phyloP scores from a whole-genome alignment of 148 eudicot species.

The Fallopia convolvulus region DNA sequence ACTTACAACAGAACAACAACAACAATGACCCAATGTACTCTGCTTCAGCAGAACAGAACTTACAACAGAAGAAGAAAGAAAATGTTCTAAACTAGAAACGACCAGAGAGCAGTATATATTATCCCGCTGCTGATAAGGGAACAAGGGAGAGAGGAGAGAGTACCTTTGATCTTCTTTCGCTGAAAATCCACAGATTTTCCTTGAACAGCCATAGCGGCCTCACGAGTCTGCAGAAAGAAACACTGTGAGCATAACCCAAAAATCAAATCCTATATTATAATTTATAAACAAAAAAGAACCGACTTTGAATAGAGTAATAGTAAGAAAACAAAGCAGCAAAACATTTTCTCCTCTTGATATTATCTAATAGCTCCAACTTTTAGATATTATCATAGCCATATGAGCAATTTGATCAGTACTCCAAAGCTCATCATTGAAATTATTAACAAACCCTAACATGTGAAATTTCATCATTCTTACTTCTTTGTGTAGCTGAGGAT shows the following conservation, averaged over 20 bases:
- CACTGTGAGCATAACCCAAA: not conserved
- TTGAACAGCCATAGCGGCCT: constrained; percentile 57
- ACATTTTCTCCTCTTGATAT: not conserved
- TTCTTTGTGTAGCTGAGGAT: not conserved
- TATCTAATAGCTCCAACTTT: not conserved
- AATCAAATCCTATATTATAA: not conserved
- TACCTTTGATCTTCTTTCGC: constrained; percentile 89
- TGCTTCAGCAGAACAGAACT: too few relatives aligned
- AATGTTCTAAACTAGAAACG: not conserved
- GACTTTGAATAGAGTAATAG: not conserved
- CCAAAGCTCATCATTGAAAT: not conserved
- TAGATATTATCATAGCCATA: not conserved
- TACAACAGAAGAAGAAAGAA: not conserved
- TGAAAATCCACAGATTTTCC: constrained; percentile 88
- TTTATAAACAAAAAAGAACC: not conserved
- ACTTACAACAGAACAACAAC: too few relatives aligned
- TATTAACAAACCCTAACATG: not conserved
- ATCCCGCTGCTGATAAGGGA: not conserved
- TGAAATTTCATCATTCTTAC: not conserved
- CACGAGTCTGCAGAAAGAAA: constrained; percentile 53
- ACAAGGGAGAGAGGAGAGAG: not conserved
- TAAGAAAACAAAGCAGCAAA: not conserved
- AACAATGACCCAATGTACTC: too few relatives aligned
- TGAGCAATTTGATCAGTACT: not conserved
- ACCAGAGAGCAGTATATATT: not conserved